Base-by-base conservation (phyloP, 164 flowering plant genomes). In the Umbilicus rupestris region DNA sequence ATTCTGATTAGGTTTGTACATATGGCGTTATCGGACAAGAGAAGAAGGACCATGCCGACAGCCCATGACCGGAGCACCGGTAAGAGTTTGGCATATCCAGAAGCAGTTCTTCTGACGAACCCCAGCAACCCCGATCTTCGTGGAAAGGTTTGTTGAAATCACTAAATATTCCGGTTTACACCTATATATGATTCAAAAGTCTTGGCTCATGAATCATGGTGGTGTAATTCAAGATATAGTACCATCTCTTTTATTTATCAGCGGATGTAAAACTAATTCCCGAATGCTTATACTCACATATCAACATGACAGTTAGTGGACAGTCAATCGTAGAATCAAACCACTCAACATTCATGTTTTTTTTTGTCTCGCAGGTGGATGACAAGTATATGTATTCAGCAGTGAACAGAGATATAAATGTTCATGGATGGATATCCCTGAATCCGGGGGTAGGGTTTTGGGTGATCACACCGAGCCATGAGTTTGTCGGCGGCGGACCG, bases 61-160 rank as follows among this genome's bases (percentile, higher is more conserved):
- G 77, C 74, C 8, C 66, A 72, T 12, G 92, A 87, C 65, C 72
- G 87, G 0, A 39, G 12, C 24, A 29, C 65, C 28, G 83, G 91
- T 29, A 71, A 70, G 49, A 49, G 71, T 10, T 75, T 86, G 64
- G 82, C 76, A 37, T 86, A 73, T 46, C 78, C 76, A 64, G 88
- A 86, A 73, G 91, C 91, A 11, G 85, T 83, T 71, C 74, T 77
- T 0, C 64, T 86, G 39, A 79, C 77, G n/a, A 69, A 81, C 46
- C 80, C 84, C 0, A 30, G 63, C 7, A 77, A 83, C 64, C 78
- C 83, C 0, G 64, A 66, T 5, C 31, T 75, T 37, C 78, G 63
- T 70, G 86, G 85, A 68, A 78, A 84, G 83, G 91, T 84, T 64
- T n/a, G n/a, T n/a, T n/a, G n/a, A n/a, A n/a, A n/a, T n/a, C n/a